phyloP scores from a whole-genome alignment of 2,329 filamentous ascomycete species.

The Drechslerella coelobrocha region DNA sequence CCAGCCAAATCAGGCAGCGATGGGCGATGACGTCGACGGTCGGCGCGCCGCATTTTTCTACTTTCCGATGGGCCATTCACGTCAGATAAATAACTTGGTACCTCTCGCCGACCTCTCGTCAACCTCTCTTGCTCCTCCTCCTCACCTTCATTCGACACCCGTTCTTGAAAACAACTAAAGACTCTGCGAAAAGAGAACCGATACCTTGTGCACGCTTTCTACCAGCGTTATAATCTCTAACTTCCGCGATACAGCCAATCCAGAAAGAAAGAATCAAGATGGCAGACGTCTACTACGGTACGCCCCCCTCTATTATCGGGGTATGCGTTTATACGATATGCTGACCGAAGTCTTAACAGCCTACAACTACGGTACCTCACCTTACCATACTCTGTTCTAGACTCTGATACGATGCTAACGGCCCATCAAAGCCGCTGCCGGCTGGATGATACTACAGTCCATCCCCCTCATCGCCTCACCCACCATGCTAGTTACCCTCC shows the following conservation, averaged over 20 bases:
- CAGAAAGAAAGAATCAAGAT: neutral
- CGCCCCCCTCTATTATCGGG: neutral
- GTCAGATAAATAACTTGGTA: too few species aligned
- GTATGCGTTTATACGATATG: slow-evolving; percentile 1
- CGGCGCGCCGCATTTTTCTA: neutral
- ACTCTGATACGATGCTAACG: neutral
- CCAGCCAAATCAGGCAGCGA: slow-evolving; percentile 27
- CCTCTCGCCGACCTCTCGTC: too few species aligned
- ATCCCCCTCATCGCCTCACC: slow-evolving; percentile 67
- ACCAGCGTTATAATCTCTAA: too few species aligned
- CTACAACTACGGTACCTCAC: slow-evolving; percentile 37
- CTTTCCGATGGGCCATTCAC: neutral
- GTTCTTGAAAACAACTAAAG: too few species aligned
- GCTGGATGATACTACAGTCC: slow-evolving; percentile 64
- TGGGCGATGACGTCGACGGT: slow-evolving; percentile 36
- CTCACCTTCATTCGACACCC: too few species aligned
- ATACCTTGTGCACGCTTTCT: too few species aligned
- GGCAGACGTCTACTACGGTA: slow-evolving; percentile 42
- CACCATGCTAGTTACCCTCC: slow-evolving; percentile 67
- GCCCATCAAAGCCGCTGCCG: slow-evolving; percentile 61
- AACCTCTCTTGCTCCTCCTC: too few species aligned
- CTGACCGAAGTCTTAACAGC: slow-evolving; percentile 5
- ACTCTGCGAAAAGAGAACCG: too few species aligned
- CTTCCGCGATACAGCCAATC: neutral
- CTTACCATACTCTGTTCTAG: neutral